A percentile compares a stretch with the other conserved stretches of the same genome.
phyloP scores from a whole-genome alignment of 1,284 basidiomycete genomes.

The Amylostereum areolatum region DNA sequence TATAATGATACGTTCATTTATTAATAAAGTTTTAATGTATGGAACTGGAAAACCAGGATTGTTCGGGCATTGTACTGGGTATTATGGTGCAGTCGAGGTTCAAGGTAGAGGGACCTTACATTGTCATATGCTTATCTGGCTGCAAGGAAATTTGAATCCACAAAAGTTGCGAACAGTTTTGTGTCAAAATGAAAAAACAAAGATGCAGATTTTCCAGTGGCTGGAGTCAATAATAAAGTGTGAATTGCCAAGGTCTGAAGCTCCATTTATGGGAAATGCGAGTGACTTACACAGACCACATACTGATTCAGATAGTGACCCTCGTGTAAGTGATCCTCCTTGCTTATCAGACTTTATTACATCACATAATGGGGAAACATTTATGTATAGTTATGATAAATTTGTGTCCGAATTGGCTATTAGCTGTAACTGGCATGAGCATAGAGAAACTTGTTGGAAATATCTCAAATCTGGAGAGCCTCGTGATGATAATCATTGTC shows the following conservation, averaged over 20 bases:
- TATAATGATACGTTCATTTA: slow-evolving; percentile 13
- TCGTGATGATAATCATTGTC: slow-evolving; percentile 4
- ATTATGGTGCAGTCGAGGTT: slow-evolving; percentile 22
- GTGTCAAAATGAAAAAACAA: neutral
- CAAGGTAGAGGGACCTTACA: slow-evolving; percentile 20
- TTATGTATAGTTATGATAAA: neutral
- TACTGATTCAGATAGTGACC: neutral
- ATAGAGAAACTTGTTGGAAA: slow-evolving; percentile 8
- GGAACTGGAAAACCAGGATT: neutral
- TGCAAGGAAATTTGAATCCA: slow-evolving; percentile 10
- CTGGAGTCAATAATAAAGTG: slow-evolving; percentile 8
- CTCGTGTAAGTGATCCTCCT: neutral
- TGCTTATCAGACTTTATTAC: neutral
- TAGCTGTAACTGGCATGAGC: slow-evolving; percentile 5
- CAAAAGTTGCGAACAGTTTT: slow-evolving; percentile 8
- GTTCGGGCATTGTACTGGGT: slow-evolving; percentile 21
- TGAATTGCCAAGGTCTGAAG: slow-evolving; percentile 4
- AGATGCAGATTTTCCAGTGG: slow-evolving; percentile 4
- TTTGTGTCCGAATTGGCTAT: neutral
- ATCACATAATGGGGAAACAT: neutral
- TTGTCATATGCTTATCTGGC: slow-evolving; percentile 21
- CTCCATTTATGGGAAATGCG: neutral
- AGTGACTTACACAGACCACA: neutral
- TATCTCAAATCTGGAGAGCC: slow-evolving; percentile 1
- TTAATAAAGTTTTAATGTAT: slow-evolving; percentile 10